phyloP scores from a whole-genome alignment of 2,329 filamentous ascomycete species.

The Pestalotiopsis sp. region DNA sequence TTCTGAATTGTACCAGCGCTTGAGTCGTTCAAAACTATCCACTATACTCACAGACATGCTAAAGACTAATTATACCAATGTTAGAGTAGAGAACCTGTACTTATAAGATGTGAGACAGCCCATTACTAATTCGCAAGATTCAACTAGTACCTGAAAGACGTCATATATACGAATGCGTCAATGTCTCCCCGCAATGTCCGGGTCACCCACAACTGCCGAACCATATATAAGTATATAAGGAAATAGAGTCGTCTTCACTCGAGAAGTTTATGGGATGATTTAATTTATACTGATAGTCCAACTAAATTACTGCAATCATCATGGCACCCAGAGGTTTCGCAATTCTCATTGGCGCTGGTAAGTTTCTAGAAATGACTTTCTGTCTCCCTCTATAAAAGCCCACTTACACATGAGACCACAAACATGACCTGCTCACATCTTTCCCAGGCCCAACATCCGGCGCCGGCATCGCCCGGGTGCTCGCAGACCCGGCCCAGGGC shows the following conservation, averaged over 20 bases:
- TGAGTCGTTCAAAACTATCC: neutral
- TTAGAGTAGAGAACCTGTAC: neutral
- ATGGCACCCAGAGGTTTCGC: slow-evolving; percentile 40
- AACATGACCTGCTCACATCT: neutral
- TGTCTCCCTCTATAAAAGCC: neutral
- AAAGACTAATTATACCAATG: neutral
- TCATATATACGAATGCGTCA: neutral
- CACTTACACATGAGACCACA: neutral
- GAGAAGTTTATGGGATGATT: too few species aligned
- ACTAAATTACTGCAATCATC: neutral
- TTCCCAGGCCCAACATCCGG: slow-evolving; percentile 42
- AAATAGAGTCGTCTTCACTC: neutral
- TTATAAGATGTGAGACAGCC: neutral
- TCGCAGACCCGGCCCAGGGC: slow-evolving; percentile 51
- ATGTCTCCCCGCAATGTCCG: slow-evolving; percentile 3
- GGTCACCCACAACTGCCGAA: neutral
- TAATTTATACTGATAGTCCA: too few species aligned
- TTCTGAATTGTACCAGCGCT: neutral
- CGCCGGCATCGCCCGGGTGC: slow-evolving; percentile 57
- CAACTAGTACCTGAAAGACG: slow-evolving; percentile 7
- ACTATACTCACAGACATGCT: neutral
- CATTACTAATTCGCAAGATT: neutral
- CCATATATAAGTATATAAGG: neutral
- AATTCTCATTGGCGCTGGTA: slow-evolving; percentile 54
- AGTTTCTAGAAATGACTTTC: neutral